phyloP scores from a whole-genome alignment of 495 filamentous ascomycete species.

The Aspergillus leporis region DNA sequence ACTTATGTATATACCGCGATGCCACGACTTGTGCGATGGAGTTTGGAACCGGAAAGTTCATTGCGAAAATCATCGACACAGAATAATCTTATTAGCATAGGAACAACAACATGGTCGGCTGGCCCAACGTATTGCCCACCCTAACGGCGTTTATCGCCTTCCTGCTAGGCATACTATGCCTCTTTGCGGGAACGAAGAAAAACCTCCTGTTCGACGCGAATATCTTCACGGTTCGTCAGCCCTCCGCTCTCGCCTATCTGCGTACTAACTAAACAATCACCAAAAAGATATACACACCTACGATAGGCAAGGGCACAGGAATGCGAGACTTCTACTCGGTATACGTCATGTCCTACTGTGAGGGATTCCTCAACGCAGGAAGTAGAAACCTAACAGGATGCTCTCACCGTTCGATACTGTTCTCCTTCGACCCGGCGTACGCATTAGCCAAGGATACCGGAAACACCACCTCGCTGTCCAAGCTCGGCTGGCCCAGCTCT shows the following conservation, averaged over 20 bases:
- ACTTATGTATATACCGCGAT: not conserved
- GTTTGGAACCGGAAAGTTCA: not conserved
- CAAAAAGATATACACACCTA: constrained; percentile 37
- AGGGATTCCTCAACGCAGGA: constrained; percentile 53
- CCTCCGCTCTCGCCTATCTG: not conserved
- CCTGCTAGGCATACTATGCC: constrained; percentile 65
- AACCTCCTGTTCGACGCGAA: constrained; percentile 63
- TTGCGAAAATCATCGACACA: not conserved
- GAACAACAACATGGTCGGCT: constrained; percentile 2
- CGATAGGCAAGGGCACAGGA: constrained; percentile 51
- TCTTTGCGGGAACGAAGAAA: constrained; percentile 67
- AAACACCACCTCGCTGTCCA: constrained; percentile 51
- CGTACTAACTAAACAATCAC: too few species aligned
- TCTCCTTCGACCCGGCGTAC: constrained; percentile 60
- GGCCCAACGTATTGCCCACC: constrained; percentile 23
- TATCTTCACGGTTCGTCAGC: constrained; percentile 60
- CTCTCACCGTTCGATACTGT: constrained; percentile 55
- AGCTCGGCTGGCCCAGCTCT: constrained; percentile 62
- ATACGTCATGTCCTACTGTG: constrained; percentile 70
- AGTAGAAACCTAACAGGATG: constrained; percentile 61
- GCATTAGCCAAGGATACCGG: constrained; percentile 55
- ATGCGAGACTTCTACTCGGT: constrained; percentile 74
- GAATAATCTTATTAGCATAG: not conserved
- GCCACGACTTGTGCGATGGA: not conserved
- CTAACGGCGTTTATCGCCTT: constrained; percentile 56